Evolutionary conservation across 2,329 filamentous ascomycete species (phyloP).

Genomic region (Xylariaceae sp.): DNA sequence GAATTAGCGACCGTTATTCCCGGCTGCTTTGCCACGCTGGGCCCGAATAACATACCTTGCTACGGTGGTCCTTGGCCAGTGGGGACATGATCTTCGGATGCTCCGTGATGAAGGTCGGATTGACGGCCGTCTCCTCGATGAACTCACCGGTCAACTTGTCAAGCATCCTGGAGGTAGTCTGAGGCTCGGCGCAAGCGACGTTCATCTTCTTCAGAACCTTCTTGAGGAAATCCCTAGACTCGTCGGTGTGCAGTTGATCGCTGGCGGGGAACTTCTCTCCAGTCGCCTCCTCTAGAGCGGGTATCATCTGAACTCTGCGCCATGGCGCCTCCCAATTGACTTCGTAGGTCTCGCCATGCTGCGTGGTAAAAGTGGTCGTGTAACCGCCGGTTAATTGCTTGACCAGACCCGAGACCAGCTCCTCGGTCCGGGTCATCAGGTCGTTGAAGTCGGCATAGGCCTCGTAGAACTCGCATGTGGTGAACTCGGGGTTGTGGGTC

Average conservation of each 20-base stretch:
- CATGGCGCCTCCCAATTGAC: constrained; percentile 97
- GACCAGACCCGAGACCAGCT: constrained; percentile 82
- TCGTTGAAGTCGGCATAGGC: constrained; percentile 90
- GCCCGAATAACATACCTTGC: constrained; percentile 29
- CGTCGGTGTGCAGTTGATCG: constrained; percentile 80
- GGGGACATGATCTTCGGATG: constrained; percentile 44
- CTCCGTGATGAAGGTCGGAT: constrained; percentile 86
- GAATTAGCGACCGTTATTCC: no score
- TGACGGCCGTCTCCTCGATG: constrained; percentile 70
- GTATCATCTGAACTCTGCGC: constrained; percentile 93
- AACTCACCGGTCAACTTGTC: constrained; percentile 92
- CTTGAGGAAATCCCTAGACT: constrained; percentile 84
- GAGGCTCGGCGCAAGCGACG: constrained; percentile 79
- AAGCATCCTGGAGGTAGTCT: constrained; percentile 93
- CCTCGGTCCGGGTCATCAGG: constrained; percentile 84
- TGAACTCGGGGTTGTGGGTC: constrained; percentile 98
- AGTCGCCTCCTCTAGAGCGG: constrained; percentile 77
- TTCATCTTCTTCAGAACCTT: constrained; percentile 57
- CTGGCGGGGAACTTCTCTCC: constrained; percentile 91
- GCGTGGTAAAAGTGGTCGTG: constrained; percentile 77
- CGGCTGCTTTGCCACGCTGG: constrained; percentile 34
- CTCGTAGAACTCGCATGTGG: constrained; percentile 94
- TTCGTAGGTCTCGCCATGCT: constrained; percentile 76
- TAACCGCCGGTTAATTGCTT: constrained; percentile 83
- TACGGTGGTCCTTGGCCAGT: constrained; percentile 30